A percentile compares a stretch with the other conserved stretches of the same genome.
Conservation (phyloP, 2,329 filamentous ascomycete species). For the Diaporthe batatas region DNA sequence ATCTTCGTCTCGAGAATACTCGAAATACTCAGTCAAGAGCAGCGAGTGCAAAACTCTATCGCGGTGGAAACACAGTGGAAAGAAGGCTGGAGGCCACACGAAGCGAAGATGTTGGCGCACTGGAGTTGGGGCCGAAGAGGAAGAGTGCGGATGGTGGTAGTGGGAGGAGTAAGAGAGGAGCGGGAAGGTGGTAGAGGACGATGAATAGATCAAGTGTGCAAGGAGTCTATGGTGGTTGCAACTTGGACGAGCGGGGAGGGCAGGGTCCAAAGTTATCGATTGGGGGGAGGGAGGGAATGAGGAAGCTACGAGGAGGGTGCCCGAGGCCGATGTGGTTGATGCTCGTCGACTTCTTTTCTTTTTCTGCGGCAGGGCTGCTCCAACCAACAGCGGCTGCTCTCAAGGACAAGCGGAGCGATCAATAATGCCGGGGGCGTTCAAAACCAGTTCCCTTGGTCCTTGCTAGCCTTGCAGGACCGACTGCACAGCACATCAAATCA, state of each 20-base stretch:
- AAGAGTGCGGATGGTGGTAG: background rate
- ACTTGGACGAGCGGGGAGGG: constrained; percentile 15
- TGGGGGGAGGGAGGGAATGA: constrained; percentile 12
- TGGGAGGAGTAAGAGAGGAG: background rate
- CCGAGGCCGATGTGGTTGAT: background rate
- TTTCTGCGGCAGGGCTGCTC: background rate
- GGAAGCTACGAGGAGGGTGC: constrained; percentile 4
- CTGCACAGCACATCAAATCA: constrained; percentile 18
- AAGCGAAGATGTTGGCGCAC: constrained; percentile 34
- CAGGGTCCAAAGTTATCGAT: constrained; percentile 32
- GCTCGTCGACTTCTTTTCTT: constrained; percentile 27
- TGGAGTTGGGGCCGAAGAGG: constrained; percentile 25
- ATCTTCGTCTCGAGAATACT: constrained; percentile 36
- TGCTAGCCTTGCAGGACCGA: constrained; percentile 21
- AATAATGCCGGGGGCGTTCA: constrained; percentile 20
- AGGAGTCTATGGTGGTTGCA: constrained; percentile 16
- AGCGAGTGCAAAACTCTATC: constrained; percentile 38
- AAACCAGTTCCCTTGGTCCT: constrained; percentile 25
- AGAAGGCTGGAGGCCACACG: constrained; percentile 23
- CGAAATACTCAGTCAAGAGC: constrained; percentile 43
- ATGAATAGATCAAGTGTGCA: constrained; percentile 1
- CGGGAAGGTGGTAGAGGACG: background rate
- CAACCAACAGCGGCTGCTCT: background rate
- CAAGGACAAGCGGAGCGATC: constrained; percentile 21
- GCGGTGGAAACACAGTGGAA: constrained; percentile 18